Base-by-base conservation (phyloP, 2,329 filamentous ascomycete genomes). In the Mycosphaerella arachidis region DNA sequence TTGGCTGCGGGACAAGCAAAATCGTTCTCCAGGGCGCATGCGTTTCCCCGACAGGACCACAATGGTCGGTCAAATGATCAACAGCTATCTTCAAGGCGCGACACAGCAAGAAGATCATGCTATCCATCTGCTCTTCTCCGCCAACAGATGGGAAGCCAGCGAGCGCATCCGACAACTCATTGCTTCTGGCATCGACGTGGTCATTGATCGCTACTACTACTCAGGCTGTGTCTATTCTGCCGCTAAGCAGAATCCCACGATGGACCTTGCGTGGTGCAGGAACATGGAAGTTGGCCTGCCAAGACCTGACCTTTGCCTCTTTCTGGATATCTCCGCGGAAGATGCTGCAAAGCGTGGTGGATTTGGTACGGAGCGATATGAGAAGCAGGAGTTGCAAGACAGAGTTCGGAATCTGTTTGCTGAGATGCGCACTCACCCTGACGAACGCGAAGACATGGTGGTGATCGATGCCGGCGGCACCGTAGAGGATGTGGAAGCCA, bases 171-270 rank as follows among this genome's bases (percentile, higher is more conserved):
- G 70, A 62, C 53, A 68, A 24, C 71, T 73, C 6, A 78, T 97
- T 6, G 76, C 79, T 0, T 74, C 79, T 1, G 92, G 93, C 8
- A 86, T 82, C 20, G 94, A 86, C 0, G 82, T 99, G 33, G 80
- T 99, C 43, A 87, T 93, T 66, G 94, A 99, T 75, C 87, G 94
- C 52, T 99, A 97, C 78, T 96, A 95, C 73, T 93, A 96, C 79
- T 94, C 90, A 20, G 94, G 94, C 56, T 90, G 92, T 59, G 91
- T 97, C 53, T 99, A 97, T 78, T 91, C 88, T 27, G 91, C 91
- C 0, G 93, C 94, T 3, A 97, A 97, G 73, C 81, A 85, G 48
- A 91, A 90, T 67, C 84, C 87, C 0, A 74, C 79, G 1, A 81
- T 97, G 12, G 78, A 83, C 0, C 79, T 97, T 0, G 76, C 82